Evolutionary conservation across 1,139 yeast genomes (phyloP), one percentile per base, ranked within the genome.

Genomic region (Blastobotrys indianensis): DNA sequence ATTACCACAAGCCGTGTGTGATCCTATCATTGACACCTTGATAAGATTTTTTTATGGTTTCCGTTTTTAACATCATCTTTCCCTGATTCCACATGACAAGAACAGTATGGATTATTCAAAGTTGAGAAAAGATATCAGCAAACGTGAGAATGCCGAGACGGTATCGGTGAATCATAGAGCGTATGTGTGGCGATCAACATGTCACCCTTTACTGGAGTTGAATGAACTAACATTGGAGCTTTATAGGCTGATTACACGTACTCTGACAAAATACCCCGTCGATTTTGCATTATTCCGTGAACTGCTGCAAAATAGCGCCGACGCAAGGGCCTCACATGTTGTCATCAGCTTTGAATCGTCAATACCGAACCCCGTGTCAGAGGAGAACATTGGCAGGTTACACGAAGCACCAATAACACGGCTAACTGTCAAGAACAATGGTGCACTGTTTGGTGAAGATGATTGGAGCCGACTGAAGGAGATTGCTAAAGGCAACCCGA

Each of bases 401-500:
- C 66, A 63, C 25, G 50, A 51, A n/a, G 52, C 59, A 6, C 57
- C 62, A 1, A 57, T 65, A 15, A 56, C 48, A 6, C 50, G 66
- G 15, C 54, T 68, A 28, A 59, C 63, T 16, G 65, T 68, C 31
- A 52, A 54, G 23, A 69, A 69, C 50, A 58, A 69, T 43, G 73
- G 73, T 17, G 56, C 55, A 33, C 54, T 57, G 29, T 69, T 69
- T 48, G 59, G 59, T 9, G 60, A 56, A 1, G 69, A 65, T 32
- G 73, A 69, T 47, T 69, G 73, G 73, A 59, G 53, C 37, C 60
- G 73, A 16, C 56, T 69, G 11, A 55, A 63, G 17, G 73, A 70
- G 46, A 69, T 69, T 45, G 73, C 73, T 2, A 66, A 67, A 43
- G 73, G 73, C 1, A 69, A 69, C 49, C 74, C 98, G 49, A 97